Base-by-base conservation (phyloP, 2,329 filamentous ascomycete genomes). In the Stagonosporopsis chrysanthemi region DNA sequence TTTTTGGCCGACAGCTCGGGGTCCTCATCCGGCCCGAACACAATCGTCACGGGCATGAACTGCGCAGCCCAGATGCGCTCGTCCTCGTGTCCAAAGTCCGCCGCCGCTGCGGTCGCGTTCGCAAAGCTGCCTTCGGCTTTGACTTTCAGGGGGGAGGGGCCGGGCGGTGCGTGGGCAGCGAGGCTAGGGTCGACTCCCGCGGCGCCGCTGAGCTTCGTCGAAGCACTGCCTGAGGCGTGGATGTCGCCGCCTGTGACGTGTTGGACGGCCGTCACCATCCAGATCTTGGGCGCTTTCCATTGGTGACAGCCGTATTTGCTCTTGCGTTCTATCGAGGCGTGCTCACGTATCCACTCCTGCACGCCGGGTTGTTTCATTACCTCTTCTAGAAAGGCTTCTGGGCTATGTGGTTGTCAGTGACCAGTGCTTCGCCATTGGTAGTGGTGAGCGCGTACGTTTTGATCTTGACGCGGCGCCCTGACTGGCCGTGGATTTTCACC, bases 231-330 rank as follows among this genome's bases (percentile, higher is more conserved):
- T 7, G 14, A 14, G 1, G 17, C 9, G 8, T 50, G 38, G 2
- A 42, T 42, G 7, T 15, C 15, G 38, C 47, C 47, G 4, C 36
- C 47, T 9, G 47, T 50, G 9, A 50, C 47, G 15, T 42, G 17
- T 9, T 50, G 47, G 1, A 42, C 17, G 4, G 17, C 47, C 31
- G 47, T 50, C 9, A 50, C 47, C 47, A 50, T 50, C 47, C 47
- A 50, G 19, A 50, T 50, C 19, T 42, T 35, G 3, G 47, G 47
- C 14, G 47, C 47, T 17, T 24, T 33, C 47, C 47, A 50, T 1
- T 2, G 6, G 19, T 50, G 19, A 22, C 26, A 4, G 39, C 39
- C 47, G 23, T 50, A 36, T 41, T 14, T 33, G 24, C 47, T 26
- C 29, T 50, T 50, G 29, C 28, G 47, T 6, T 24, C 28, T 11